phyloP scores from a whole-genome alignment of 805 yeast species.

The Jamesozyma piceae region DNA sequence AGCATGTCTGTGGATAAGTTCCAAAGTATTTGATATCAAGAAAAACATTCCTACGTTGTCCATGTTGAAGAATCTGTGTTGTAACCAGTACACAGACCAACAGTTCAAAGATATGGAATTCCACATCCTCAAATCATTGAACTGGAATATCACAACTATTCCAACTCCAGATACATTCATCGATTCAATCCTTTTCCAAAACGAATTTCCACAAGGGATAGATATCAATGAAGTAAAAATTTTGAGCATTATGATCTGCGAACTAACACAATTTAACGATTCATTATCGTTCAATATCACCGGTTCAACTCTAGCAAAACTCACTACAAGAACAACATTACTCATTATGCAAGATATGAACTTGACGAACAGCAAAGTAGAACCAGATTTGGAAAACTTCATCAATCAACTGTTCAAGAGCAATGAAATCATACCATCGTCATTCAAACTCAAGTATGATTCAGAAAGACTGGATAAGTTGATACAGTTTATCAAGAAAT shows the following conservation, averaged over 20 bases:
- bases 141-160: slow-evolving; percentile 47
- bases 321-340: not conserved
- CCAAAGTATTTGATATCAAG: slow-evolving; percentile 65
- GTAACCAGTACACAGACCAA: slow-evolving; percentile 44
- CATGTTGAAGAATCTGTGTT: slow-evolving; percentile 46
- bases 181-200: slow-evolving; percentile 39
- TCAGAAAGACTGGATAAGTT: not conserved
- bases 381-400: not conserved
- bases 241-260: slow-evolving; percentile 55
- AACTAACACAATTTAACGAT: slow-evolving; percentile 53
- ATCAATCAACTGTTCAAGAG: not conserved
- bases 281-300: slow-evolving; percentile 39
- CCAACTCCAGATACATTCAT: slow-evolving; percentile 52
- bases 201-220: not conserved
- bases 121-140: slow-evolving; percentile 49
- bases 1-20: slow-evolving; percentile 84
- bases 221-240: slow-evolving; percentile 40
- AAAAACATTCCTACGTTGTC: slow-evolving; percentile 49
- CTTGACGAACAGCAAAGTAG: not conserved
- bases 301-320: slow-evolving; percentile 22
- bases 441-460: slow-evolving; percentile 24
- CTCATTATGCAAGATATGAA: not conserved
- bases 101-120: slow-evolving; percentile 59
- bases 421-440: slow-evolving; percentile 17
- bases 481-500: slow-evolving; percentile 1